These are phyloP conservation scores for Erysimum pusillum DNA, from an alignment of 441 rosid species.

Conservation along the genomic window DNA sequence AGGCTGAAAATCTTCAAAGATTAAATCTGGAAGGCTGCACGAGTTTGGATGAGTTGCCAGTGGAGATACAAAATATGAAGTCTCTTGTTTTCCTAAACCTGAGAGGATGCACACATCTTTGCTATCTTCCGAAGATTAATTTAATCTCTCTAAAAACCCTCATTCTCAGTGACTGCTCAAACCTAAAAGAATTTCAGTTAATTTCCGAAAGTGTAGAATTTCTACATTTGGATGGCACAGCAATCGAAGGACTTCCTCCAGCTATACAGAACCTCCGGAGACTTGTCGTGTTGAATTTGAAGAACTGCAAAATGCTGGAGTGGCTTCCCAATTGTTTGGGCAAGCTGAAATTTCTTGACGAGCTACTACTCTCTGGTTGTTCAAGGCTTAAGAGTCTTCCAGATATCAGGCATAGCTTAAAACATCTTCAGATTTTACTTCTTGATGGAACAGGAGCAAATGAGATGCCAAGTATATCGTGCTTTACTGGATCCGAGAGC, in stretches of 20 bases:
- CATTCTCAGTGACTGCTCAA: slow-evolving; percentile 19
- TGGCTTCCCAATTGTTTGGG: slow-evolving; percentile 27
- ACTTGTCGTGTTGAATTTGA: slow-evolving; percentile 32
- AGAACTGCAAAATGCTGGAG: slow-evolving; percentile 12
- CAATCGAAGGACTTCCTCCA: background rate
- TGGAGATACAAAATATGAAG: slow-evolving; percentile 2
- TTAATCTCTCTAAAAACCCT: slow-evolving; percentile 9
- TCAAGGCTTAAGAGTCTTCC: slow-evolving; percentile 12
- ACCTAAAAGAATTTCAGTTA: background rate
- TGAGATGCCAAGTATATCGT: background rate
- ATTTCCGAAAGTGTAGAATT: background rate
- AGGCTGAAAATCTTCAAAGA: slow-evolving; percentile 12
- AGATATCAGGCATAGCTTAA: slow-evolving; percentile 2
- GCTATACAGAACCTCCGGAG: slow-evolving; percentile 23
- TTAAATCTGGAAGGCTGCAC: slow-evolving; percentile 37
- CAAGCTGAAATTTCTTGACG: slow-evolving; percentile 30
- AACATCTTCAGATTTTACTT: slow-evolving; percentile 31
- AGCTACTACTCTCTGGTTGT: slow-evolving; percentile 22
- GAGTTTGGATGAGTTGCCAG: background rate
- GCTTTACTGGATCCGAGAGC: background rate
- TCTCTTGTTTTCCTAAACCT: background rate
- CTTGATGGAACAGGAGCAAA: slow-evolving; percentile 7
- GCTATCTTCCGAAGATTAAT: background rate
- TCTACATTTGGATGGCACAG: slow-evolving; percentile 14
- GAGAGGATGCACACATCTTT: slow-evolving; percentile 12